Evolutionary conservation across 2,329 filamentous ascomycete species (phyloP).

Genomic region (Phialocephala sp.): DNA sequence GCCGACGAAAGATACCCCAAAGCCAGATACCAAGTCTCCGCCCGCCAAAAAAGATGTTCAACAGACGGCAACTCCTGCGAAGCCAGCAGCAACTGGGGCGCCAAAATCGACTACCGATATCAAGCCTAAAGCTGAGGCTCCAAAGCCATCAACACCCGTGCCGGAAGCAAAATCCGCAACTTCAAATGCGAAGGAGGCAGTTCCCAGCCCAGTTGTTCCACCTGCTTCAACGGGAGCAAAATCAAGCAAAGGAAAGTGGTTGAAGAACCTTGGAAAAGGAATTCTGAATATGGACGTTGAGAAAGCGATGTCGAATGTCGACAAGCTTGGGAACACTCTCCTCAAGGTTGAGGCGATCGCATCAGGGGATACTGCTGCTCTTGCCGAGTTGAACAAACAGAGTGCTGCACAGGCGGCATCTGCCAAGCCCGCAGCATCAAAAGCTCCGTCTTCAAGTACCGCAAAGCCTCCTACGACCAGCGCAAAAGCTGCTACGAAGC

Average conservation of each 20-base stretch:
- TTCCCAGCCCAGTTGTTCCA: too few species aligned
- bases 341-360: slow-evolving; percentile 1
- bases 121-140: too few species aligned
- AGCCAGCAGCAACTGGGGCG: neutral
- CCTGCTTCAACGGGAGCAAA: neutral
- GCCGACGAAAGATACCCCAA: neutral
- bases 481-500: neutral
- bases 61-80: neutral
- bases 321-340: neutral
- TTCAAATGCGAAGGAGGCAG: too few species aligned
- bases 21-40: neutral
- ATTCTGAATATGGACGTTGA: slow-evolving; percentile 1
- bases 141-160: too few species aligned
- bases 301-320: slow-evolving; percentile 4
- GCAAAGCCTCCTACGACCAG: neutral
- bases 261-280: slow-evolving; percentile 6
- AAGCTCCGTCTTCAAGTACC: neutral
- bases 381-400: slow-evolving; percentile 4
- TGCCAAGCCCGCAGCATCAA: neutral
- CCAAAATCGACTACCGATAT: too few species aligned
- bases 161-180: too few species aligned
- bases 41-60: neutral
- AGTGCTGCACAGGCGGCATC: neutral
- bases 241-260: slow-evolving; percentile 1
- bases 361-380: neutral